Evolutionary conservation across 1,284 basidiomycete genomes (phyloP), one percentile per base, ranked within the genome.

Genomic region (Leccinum pallidistipes): DNA sequence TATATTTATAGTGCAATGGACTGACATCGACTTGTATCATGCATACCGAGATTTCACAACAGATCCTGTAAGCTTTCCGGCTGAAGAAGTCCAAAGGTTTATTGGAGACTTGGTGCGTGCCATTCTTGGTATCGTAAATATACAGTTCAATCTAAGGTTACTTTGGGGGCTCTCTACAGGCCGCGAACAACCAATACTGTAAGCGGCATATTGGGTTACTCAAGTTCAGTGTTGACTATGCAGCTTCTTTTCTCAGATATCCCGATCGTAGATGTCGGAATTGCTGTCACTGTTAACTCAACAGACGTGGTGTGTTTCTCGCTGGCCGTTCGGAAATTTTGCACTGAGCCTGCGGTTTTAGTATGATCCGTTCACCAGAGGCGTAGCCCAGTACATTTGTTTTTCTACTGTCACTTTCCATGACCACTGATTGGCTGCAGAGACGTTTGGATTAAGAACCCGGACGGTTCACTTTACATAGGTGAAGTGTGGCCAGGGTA

Each of bases 11-110:
- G 54, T 55, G 3, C 54, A 55, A 55, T 55, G 54, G 54, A 90
- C 87, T 68, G 90, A 91, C 66, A 90, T 91, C 63, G 90, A 92
- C 74, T 66, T 90, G 58, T 89, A 87, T 65, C 83, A 88, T 64
- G 81, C 83, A 29, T 78, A 82, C 54, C 81, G 88, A 8, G 87
- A 89, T 72, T 90, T 91, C 66, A 90, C 88, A 5, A 77, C 83
- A 11, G 87, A 90, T 69, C 87, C 87, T 12, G 78, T 84, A 27
- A 81, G 79, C 32, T 91, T 85, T 77, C 85, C 87, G 5, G 76
- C 70, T 8, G 79, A 83, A 11, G 84, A 90, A 63, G 77, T 90
- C 64, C 75, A 77, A n/a, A 71, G 70, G 12, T 90, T 92, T 69
- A 86, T 88, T 61, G 72, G 77, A 21, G 79, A 85, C 53, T 74